Conservation (phyloP, 2,329 filamentous ascomycete genomes). For the Hypoxylon sp. region DNA sequence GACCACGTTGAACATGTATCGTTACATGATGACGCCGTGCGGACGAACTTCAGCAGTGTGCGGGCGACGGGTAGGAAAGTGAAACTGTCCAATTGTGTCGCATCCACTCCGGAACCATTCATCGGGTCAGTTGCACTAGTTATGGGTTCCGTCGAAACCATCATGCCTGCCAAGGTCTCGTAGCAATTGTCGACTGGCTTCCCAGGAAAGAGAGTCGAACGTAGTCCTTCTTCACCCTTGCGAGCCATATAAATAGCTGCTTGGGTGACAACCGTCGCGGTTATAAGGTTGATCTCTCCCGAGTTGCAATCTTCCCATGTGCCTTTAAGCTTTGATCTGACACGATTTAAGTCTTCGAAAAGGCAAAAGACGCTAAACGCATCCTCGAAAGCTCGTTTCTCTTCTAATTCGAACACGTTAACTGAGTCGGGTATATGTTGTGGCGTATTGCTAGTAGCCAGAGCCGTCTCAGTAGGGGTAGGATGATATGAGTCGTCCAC, state of each 20-base stretch:
- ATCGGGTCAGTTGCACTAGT: not conserved
- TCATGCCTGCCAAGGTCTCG: not conserved
- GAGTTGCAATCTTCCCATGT: not conserved
- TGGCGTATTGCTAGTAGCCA: not conserved
- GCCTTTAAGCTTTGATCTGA: not conserved
- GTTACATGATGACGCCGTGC: not conserved
- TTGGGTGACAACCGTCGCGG: not conserved
- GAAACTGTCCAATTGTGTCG: not conserved
- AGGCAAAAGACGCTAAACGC: slow-evolving; percentile 1
- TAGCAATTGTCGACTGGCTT: not conserved
- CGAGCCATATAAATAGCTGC: not conserved
- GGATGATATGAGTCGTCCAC: not conserved
- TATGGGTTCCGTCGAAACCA: not conserved
- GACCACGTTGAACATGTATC: not conserved
- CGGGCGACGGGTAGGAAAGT: not conserved
- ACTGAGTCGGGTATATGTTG: not conserved
- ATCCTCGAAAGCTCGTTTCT: not conserved
- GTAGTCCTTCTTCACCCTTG: not conserved
- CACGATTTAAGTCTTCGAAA: not conserved
- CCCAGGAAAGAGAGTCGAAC: not conserved
- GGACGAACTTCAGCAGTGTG: not conserved
- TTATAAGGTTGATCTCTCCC: not conserved
- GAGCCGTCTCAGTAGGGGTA: not conserved
- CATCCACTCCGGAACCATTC: not conserved
- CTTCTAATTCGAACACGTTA: not conserved